These are phyloP conservation scores for Amylocarpus encephaloides DNA, from an alignment of 2,329 filamentous ascomycete genomes.

Conservation along the genomic window DNA sequence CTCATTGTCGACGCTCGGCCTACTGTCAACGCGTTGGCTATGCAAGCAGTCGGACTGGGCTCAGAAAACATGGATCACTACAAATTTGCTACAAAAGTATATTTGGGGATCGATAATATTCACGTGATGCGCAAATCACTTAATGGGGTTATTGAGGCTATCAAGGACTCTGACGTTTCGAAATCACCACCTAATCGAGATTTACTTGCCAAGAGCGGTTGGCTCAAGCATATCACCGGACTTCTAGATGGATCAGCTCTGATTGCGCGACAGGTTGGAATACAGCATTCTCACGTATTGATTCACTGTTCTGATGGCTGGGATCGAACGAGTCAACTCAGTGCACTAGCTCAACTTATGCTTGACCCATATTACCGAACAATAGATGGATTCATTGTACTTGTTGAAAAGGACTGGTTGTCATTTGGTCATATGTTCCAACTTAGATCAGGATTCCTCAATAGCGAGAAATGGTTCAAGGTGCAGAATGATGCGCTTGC, in stretches of 20 bases:
- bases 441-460: constrained; percentile 80
- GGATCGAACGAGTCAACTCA: constrained; percentile 94
- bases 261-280: constrained; percentile 80
- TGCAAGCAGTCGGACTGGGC: constrained; percentile 86
- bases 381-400: constrained; percentile 85
- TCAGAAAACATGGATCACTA: constrained; percentile 99
- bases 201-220: constrained; percentile 73
- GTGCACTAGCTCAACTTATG: constrained; percentile 84
- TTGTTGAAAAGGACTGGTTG: constrained; percentile 96
- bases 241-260: constrained; percentile 79
- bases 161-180: constrained; percentile 89
- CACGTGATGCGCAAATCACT: constrained; percentile 95
- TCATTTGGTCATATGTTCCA: constrained; percentile 98
- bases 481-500: constrained; percentile 75
- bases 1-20: constrained; percentile 94
- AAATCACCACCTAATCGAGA: constrained; percentile 77
- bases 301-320: constrained; percentile 98
- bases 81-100: constrained; percentile 82
- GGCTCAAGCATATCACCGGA: constrained; percentile 82
- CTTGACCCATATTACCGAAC: constrained; percentile 94
- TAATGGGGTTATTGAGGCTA: constrained; percentile 76
- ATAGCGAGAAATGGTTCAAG: constrained; percentile 89
- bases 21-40: constrained; percentile 87
- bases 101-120: constrained; percentile 95
- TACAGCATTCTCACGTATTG: constrained; percentile 88